Percentiles rank a stretch among this genome's conserved stretches.
phyloP scores from a whole-genome alignment of 495 filamentous ascomycete genomes.

The Aeminium ludgeri region DNA sequence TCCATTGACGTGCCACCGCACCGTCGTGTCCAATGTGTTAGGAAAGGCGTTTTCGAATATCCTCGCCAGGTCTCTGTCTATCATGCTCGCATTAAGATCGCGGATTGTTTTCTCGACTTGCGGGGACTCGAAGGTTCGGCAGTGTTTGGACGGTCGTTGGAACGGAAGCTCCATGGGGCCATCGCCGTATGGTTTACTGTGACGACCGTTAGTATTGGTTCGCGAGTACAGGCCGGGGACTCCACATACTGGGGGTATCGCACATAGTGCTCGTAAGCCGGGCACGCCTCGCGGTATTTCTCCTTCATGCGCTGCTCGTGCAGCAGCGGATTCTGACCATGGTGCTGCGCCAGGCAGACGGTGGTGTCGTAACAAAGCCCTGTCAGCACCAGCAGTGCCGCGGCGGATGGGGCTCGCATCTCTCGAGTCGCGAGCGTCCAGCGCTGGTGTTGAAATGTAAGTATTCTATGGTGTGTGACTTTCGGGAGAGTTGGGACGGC shows the following conservation, averaged over 20 bases:
- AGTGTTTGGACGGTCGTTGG: conserved; percentile 64
- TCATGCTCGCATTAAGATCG: conserved; percentile 61
- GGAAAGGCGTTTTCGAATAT: conserved; percentile 97
- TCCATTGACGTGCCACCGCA: conserved; percentile 55
- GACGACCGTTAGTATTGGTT: background rate
- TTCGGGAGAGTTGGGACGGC: no score
- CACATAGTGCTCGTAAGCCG: conserved; percentile 33
- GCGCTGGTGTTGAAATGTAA: no score
- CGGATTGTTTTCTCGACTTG: conserved; percentile 76
- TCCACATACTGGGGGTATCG: conserved; percentile 29
- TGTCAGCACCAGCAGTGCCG: conserved; percentile 11
- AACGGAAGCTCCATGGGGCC: conserved; percentile 73
- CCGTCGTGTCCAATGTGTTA: conserved; percentile 84
- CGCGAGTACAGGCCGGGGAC: background rate
- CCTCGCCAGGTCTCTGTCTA: conserved; percentile 75
- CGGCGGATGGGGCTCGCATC: conserved; percentile 9
- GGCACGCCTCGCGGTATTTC: conserved; percentile 29
- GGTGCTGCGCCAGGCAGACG: conserved; percentile 4
- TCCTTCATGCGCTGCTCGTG: conserved; percentile 8
- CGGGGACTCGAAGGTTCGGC: conserved; percentile 75
- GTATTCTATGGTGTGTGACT: no score
- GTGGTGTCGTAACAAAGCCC: conserved; percentile 9
- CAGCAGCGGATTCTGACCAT: conserved; percentile 7
- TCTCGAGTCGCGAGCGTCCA: no score
- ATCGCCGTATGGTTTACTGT: conserved; percentile 56